Base-by-base conservation (phyloP, 768 basidiomycete genomes). In the Boletus rubescentipes region DNA sequence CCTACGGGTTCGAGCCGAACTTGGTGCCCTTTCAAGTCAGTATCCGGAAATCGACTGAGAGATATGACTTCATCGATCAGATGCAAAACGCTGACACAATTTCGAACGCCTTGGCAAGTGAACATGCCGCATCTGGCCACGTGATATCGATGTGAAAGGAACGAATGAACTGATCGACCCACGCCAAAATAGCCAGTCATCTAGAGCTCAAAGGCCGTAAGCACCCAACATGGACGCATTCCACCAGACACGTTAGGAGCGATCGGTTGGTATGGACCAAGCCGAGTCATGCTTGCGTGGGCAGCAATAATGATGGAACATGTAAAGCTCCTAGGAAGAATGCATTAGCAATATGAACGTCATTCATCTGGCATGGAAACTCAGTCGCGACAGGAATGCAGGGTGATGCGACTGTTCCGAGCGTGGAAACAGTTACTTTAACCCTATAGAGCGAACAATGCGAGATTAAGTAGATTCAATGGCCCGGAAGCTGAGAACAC, bases 361-460 rank as follows among this genome's bases (percentile, higher is more conserved):
- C 39, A n/a, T 47, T 40, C 36, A 43, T 42, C 32, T 18, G 5
- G 43, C 4, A 49, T 51, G 45, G 46, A 46, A 58, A 30, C 51
- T 59, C 55, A 50, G 55, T 54, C 21, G 42, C 49, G 60, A 55
- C 32, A 37, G 41, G 43, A 55, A 62, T 54, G 47, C 32, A 46
- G 36, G 15, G n/a, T 47, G 53, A 54, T 54, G 54, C 37, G 45
- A 51, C 31, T 29, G 40, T 54, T 51, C 40, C 50, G 30, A 40
- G 47, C 36, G 29, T 43, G 52, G 56, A 66, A 56, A 43, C 15
- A 7, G 9, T 20, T 42, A 43, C 62, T 56, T 54, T 67, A 60
- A 34, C 65, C 66, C 53, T 32, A 55, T 61, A 18, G 29, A 59
- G 63, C 55, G 49, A 37, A 68, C 64, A 63, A 63, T 58, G 61